These are phyloP conservation scores for Clavariopsis aquatica DNA, from an alignment of 495 filamentous ascomycete species.

Conservation along the genomic window DNA sequence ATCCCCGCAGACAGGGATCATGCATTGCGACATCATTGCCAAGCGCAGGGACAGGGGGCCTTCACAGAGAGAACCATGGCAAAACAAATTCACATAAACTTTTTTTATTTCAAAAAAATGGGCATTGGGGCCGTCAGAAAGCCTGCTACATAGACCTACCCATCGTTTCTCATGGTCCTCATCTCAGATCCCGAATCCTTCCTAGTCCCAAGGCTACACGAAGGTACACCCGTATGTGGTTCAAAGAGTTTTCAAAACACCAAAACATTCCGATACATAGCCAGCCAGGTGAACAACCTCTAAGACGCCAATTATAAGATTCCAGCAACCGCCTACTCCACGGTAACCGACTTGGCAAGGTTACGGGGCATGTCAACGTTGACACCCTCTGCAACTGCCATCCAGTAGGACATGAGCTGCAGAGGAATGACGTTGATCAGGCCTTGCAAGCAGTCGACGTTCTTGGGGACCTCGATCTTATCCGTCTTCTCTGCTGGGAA, in stretches of 20 bases:
- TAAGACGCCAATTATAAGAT: slow-evolving; percentile 29
- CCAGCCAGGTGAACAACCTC: slow-evolving; percentile 29
- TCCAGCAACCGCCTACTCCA: slow-evolving; percentile 64
- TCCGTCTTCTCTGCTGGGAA: slow-evolving; percentile 84
- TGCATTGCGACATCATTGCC: slow-evolving; percentile 1
- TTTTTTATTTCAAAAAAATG: slow-evolving; percentile 9
- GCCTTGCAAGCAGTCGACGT: slow-evolving; percentile 92
- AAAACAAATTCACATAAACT: slow-evolving; percentile 9
- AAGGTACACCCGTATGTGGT: background rate
- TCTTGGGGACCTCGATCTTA: slow-evolving; percentile 96
- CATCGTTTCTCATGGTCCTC: background rate
- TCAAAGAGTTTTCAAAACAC: slow-evolving; percentile 15
- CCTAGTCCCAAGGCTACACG: slow-evolving; percentile 1
- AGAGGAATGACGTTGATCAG: slow-evolving; percentile 96
- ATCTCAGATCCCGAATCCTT: background rate
- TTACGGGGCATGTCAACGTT: slow-evolving; percentile 98
- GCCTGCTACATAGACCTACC: background rate
- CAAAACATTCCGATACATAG: slow-evolving; percentile 26
- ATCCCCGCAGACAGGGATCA: slow-evolving; percentile 12
- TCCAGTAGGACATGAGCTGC: slow-evolving; percentile 97
- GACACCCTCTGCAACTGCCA: slow-evolving; percentile 90
- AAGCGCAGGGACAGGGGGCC: background rate
- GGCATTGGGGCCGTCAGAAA: slow-evolving; percentile 1
- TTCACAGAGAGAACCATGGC: slow-evolving; percentile 1
- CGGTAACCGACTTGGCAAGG: slow-evolving; percentile 97